Base-by-base conservation (phyloP, 129 eudicot species). In the Erigeron canadensis region DNA sequence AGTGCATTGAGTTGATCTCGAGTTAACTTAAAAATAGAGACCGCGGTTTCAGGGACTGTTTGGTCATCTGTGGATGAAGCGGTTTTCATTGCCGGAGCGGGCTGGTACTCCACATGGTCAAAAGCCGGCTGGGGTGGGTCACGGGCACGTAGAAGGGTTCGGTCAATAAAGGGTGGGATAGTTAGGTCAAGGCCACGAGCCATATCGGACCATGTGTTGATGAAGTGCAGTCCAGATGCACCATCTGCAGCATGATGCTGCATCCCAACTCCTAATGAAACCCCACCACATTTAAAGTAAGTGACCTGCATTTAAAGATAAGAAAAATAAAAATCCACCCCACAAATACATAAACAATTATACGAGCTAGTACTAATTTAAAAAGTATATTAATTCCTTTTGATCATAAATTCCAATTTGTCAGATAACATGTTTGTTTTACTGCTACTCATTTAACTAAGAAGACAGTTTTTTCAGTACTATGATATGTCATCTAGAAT, bases 201-300 rank as follows among this genome's bases (percentile, higher is more conserved):
- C 82, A 85, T 81, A 48, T 85, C 95, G 18, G 96, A 83, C 96
- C 96, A 90, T 8, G 96, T 83, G 83, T 90, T 90, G 75, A 90
- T 85, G 78, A 87, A 90, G 72, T 90, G 97, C 58, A 90, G 78
- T 10, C 97, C 97, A 2, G 97, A 87, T 67, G 87, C 87, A 63
- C 97, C 97, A 71, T 90, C 97, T 4, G 97, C 97, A 4, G 79
- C 97, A 13, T 90, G 97, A 71, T 90, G 97, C 56, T 90, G 97
- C 97, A 90, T 90, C 43, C 97, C 97, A 37, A 90, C 97, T 54
- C 97, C 97, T 7, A 90, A 82, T 10, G 95, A 90, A 5, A 85
- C 97, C 78, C 97, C 97, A 18, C 95, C 97, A 47, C 97, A 90
- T 84, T 87, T 81, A 75, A 90, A 90, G 73, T 80, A 78, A 23